Evolutionary conservation across 2,329 filamentous ascomycete genomes (phyloP).

Genomic region (Trichoderma atrobrunneum): DNA sequence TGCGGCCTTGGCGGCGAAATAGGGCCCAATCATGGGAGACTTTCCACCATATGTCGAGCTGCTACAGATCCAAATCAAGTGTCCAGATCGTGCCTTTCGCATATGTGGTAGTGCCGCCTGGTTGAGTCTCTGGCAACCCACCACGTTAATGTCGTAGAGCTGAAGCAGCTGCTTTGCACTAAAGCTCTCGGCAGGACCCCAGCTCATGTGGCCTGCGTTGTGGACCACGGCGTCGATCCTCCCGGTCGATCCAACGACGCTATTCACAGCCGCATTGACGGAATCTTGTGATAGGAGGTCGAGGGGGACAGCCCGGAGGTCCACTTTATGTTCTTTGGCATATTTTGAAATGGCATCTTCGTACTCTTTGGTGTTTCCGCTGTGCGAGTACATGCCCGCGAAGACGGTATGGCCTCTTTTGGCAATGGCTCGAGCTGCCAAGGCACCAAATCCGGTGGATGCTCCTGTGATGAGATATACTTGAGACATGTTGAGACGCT

Average conservation of each 20-base stretch:
- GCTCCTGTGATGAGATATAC: conserved; percentile 10
- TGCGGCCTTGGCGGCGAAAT: conserved; percentile 11
- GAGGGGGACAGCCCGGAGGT: not conserved
- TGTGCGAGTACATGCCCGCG: conserved; percentile 6
- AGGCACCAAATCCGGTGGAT: conserved; percentile 3
- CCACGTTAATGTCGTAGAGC: conserved; percentile 1
- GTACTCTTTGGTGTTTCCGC: conserved; percentile 1
- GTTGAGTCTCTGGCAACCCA: conserved; percentile 6
- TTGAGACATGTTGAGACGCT: not conserved
- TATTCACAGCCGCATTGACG: not conserved
- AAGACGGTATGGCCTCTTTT: conserved; percentile 12
- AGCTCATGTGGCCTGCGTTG: conserved; percentile 10
- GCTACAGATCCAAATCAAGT: conserved; percentile 5
- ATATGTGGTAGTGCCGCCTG: not conserved
- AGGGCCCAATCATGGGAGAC: conserved; percentile 6
- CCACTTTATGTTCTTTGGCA: conserved; percentile 1
- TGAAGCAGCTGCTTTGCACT: conserved; percentile 8
- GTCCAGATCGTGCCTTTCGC: not conserved
- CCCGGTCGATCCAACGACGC: not conserved
- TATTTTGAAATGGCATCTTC: conserved; percentile 1
- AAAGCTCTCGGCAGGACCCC: conserved; percentile 8
- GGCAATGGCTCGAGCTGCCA: conserved; percentile 11
- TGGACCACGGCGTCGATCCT: conserved; percentile 11
- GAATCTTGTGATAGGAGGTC: conserved; percentile 4
- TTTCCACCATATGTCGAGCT: conserved; percentile 11